A percentile compares a stretch with the other conserved stretches of the same genome.
Conservation (phyloP, 2,329 filamentous ascomycete species). For the Beauveria medogensis region DNA sequence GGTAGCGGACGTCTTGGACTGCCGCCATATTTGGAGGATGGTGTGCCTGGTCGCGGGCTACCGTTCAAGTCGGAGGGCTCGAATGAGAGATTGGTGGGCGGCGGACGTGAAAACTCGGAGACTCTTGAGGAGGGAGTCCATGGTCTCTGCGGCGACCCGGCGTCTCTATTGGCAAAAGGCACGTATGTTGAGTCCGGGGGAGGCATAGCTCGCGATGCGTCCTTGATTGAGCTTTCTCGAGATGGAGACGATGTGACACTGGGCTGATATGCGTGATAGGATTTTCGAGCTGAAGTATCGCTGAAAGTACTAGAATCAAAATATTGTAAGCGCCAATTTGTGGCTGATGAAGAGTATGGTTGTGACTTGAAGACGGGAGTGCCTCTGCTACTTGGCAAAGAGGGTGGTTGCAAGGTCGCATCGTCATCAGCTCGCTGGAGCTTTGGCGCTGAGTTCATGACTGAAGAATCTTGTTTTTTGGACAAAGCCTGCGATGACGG, state of each 20-base stretch:
- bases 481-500: too few relatives aligned
- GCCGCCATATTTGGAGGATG: constrained; percentile 79
- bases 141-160: constrained; percentile 43
- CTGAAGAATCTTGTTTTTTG: background rate
- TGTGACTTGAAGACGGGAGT: background rate
- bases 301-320: constrained; percentile 29
- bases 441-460: background rate
- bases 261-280: constrained; percentile 41
- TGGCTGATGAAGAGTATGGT: background rate
- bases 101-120: constrained; percentile 61
- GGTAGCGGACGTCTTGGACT: constrained; percentile 82
- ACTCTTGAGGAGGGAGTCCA: constrained; percentile 47
- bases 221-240: constrained; percentile 42
- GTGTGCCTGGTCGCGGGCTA: constrained; percentile 81
- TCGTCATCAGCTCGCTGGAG: constrained; percentile 7
- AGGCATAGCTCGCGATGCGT: constrained; percentile 49
- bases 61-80: constrained; percentile 87
- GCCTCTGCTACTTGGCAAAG: background rate
- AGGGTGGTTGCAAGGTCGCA: background rate
- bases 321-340: constrained; percentile 1
- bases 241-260: constrained; percentile 42
- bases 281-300: background rate
- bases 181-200: constrained; percentile 58
- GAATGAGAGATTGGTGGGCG: constrained; percentile 63
- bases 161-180: constrained; percentile 42